Evolutionary conservation across 2,329 filamentous ascomycete species (phyloP).

Genomic region (Talaromyces sp.): DNA sequence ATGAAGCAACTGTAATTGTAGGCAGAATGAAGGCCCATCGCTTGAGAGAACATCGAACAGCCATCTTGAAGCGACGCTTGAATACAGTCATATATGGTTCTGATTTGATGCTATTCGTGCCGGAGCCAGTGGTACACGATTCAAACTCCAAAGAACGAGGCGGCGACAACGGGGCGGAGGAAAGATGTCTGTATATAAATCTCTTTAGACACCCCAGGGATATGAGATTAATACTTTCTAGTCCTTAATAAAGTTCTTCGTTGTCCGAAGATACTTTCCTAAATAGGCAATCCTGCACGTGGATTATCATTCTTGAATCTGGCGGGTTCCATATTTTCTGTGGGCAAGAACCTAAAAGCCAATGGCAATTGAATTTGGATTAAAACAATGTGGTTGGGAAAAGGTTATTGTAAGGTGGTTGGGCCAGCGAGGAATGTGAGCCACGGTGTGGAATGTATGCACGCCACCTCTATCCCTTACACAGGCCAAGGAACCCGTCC

Average conservation of each 20-base stretch:
- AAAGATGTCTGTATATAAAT: background rate
- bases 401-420: background rate
- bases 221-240: too few species aligned
- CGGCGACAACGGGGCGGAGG: background rate
- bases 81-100: background rate
- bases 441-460: conserved; percentile 6
- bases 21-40: conserved; percentile 13
- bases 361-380: background rate
- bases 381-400: background rate
- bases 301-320: background rate
- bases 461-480: background rate
- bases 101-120: background rate
- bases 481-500: too few species aligned
- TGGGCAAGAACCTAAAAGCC: background rate
- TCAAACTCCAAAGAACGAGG: background rate
- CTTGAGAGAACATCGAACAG: background rate
- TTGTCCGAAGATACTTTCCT: background rate
- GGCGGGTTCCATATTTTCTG: background rate
- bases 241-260: background rate
- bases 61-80: background rate
- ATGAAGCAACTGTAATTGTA: conserved; percentile 13
- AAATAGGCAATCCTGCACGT: conserved; percentile 2
- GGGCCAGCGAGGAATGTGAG: conserved; percentile 9
- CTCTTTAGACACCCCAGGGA: background rate
- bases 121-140: background rate